Conservation (phyloP, 768 basidiomycete genomes). For the Leccinum boreale region DNA sequence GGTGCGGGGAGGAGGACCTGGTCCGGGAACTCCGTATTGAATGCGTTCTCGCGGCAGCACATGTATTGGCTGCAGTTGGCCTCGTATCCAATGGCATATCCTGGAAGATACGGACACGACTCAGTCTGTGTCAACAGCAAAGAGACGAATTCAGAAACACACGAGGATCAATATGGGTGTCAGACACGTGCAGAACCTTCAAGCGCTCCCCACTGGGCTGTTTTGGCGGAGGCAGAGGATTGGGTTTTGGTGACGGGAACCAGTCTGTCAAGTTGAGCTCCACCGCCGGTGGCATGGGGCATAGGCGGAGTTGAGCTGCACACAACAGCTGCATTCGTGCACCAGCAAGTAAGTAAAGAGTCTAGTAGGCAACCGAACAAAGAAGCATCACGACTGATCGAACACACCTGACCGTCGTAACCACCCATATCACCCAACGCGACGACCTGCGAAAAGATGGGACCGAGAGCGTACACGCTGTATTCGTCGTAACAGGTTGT, state of each 20-base stretch:
- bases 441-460: constrained; percentile 46
- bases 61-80: constrained; percentile 62
- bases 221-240: constrained; percentile 39
- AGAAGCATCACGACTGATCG: neutral
- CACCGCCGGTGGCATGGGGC: constrained; percentile 38
- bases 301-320: constrained; percentile 34
- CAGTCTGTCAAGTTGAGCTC: constrained; percentile 45
- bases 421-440: constrained; percentile 46
- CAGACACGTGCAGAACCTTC: constrained; percentile 48
- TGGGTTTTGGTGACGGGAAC: constrained; percentile 52
- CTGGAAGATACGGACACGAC: constrained; percentile 30
- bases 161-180: constrained; percentile 52
- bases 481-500: constrained; percentile 34
- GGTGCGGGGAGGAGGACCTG: constrained; percentile 52
- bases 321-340: constrained; percentile 30
- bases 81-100: constrained; percentile 66
- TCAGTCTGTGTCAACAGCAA: neutral
- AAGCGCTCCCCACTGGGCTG: constrained; percentile 42
- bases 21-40: constrained; percentile 48
- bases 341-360: neutral
- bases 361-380: neutral
- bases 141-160: constrained; percentile 10
- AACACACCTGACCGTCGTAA: constrained; percentile 46
- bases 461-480: constrained; percentile 36
- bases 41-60: constrained; percentile 57